Evolutionary conservation across 805 yeast species (phyloP), one percentile per base, ranked within the genome.

Genomic region (Schwanniomyces yamadae): DNA sequence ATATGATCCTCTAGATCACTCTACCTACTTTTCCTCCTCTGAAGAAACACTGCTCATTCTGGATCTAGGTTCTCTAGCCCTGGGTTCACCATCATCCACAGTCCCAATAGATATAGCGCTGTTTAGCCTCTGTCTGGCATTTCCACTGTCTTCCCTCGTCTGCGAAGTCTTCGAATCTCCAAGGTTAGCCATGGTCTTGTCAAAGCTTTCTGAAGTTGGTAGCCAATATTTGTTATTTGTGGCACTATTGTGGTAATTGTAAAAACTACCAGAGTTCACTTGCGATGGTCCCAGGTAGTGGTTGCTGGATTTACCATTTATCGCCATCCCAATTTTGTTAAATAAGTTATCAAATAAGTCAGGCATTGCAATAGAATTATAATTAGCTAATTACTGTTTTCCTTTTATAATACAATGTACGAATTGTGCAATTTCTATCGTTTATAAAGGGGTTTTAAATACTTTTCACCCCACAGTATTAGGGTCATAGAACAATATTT

Each of bases 171-270:
- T 16, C 11, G 9, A 13, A 5, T 13, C 36, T 9, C 31, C 39
- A 9, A 39, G 27, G 19, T 38, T 23, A 8, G 31, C 35, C 4
- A 17, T 28, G 5, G 40, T 30, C 2, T 31, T 41, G 2, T 23
- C 32, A 15, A 36, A 19, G 17, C 30, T 38, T 17, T 34, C 43
- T 30, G 21, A 37, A 11, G 24, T 16, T 31, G 69, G 63, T 46
- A 66, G 42, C 72, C 72, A 66, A 23, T 59, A 66, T 18, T 61
- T 57, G 42, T 66, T 66, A 41, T 66, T 66, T 23, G 66, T 63
- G 15, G 55, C 50, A 28, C 51, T 61, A 27, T 54, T 40, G 28
- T 61, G 67, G 39, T 66, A 65, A 40, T 57, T 64, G 40, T 66
- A 66, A 38, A 47, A 64, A 3, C 46, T 46, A 2, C 73, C 73